phyloP scores from a whole-genome alignment of 495 filamentous ascomycete species.

The Jackrogersella multiformis region DNA sequence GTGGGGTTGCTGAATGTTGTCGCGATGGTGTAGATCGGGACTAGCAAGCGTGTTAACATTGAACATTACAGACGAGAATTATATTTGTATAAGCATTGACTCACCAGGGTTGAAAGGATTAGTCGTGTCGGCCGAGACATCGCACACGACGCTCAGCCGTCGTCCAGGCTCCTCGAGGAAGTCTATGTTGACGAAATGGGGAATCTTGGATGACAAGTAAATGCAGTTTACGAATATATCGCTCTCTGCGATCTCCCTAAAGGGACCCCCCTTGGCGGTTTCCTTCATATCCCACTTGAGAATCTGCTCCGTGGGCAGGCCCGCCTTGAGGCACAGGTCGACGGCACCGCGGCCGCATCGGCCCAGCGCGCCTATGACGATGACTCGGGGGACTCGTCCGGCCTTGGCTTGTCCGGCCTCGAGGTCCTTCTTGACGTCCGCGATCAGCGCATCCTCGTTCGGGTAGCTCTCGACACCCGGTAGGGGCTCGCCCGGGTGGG shows the following conservation, averaged over 20 bases:
- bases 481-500: constrained; percentile 70
- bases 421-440: constrained; percentile 75
- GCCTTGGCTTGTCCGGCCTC: constrained; percentile 61
- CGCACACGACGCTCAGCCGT: constrained; percentile 85
- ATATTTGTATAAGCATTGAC: constrained; percentile 48
- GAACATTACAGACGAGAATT: background rate
- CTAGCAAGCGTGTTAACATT: constrained; percentile 51
- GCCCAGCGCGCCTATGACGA: constrained; percentile 76
- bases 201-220: constrained; percentile 74
- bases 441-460: constrained; percentile 76
- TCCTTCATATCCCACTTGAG: constrained; percentile 94
- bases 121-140: constrained; percentile 81
- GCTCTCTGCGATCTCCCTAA: constrained; percentile 82
- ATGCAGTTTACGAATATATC: constrained; percentile 94
- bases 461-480: constrained; percentile 77
- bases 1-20: constrained; percentile 88
- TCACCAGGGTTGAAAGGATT: constrained; percentile 67
- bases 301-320: constrained; percentile 76
- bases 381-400: constrained; percentile 61
- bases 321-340: constrained; percentile 77
- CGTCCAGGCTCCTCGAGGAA: constrained; percentile 73
- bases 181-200: constrained; percentile 76
- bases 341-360: constrained; percentile 89
- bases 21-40: constrained; percentile 85
- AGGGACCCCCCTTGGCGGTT: constrained; percentile 85